Evolutionary conservation across 2,329 filamentous ascomycete species (phyloP).

Genomic region (Fusarium nodosum): DNA sequence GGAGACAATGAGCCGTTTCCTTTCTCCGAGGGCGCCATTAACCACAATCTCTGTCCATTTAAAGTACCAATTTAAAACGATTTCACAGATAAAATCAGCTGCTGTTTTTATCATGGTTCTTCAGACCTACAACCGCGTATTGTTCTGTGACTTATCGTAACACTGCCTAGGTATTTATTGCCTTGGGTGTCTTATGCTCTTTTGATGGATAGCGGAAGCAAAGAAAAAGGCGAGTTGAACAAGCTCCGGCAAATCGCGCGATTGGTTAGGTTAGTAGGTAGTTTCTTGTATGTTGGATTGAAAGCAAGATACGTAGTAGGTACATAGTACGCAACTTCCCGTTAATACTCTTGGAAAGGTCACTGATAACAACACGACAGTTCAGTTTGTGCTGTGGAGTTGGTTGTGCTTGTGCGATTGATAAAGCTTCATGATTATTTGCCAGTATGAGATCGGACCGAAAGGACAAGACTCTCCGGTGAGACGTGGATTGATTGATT

Average conservation of each 20-base stretch:
- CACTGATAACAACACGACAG: slow-evolving; percentile 1
- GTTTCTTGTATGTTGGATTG: neutral
- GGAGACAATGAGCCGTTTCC: neutral
- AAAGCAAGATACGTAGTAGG: neutral
- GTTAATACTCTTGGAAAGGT: neutral
- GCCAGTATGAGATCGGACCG: slow-evolving; percentile 36
- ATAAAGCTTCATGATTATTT: slow-evolving; percentile 36
- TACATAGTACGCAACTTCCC: neutral
- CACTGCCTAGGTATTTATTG: neutral
- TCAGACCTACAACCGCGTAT: neutral
- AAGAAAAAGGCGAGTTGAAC: neutral
- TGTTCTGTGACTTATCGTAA: neutral
- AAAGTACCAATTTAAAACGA: neutral
- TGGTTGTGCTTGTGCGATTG: slow-evolving; percentile 27
- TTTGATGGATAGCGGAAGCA: neutral
- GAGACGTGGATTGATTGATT: slow-evolving; percentile 25
- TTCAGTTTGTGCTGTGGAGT: slow-evolving; percentile 25
- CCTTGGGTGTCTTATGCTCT: neutral
- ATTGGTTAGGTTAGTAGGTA: too few relatives aligned
- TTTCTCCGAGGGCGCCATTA: neutral
- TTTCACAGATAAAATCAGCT: neutral
- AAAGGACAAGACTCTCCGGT: slow-evolving; percentile 22
- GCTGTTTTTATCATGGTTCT: neutral
- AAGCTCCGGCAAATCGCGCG: neutral
- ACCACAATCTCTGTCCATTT: neutral